Base-by-base conservation (phyloP, 2,329 filamentous ascomycete species). In the Byssochlamys sp. region DNA sequence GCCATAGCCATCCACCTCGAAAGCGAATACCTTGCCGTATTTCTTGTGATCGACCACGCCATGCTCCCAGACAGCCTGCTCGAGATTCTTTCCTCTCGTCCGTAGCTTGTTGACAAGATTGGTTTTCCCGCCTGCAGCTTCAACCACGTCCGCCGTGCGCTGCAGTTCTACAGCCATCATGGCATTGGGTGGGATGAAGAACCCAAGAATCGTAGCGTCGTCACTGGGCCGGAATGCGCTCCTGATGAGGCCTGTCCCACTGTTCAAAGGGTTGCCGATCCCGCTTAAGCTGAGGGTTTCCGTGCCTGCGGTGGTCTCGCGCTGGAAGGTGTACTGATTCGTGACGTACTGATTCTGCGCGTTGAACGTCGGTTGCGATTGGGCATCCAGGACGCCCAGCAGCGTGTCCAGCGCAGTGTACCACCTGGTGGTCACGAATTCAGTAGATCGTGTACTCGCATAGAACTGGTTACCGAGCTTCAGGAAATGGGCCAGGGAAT, bases 221-320 rank as follows among this genome's bases (percentile, higher is more conserved):
- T 99, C 94, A 62, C 90, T 95, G 3, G 94, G 94, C 1, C 94
- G 84, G 76, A 99, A 99, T 0, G 94, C 92, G 48, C 90, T 95
- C 58, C 94, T 85, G 53, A 97, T 81, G 1, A 99, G 81, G 0
- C 90, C 91, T 0, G 94, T 96, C 19, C 86, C 89, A 63, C 79
- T 81, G 64, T 90, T 91, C 14, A 99, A 78, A 0, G 94, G 94
- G 70, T 99, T 99, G n/a, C 94, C 94, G 26, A 91, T 79, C 1
- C 94, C 94, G 1, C 76, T 79, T 0, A 99, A 79, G 64, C 82
- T 89, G 33, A 99, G 82, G 0, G 94, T 99, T 73, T 99, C 94
- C 1, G 94, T 99, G 45, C 91, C 91, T 4, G 83, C 78, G 59
- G 85, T 86, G 1, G 94, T 97, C 54, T 77, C 76, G 11, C 94